Evolutionary conservation across 1,284 basidiomycete species (phyloP).

Genomic region (Thelephora terrestris): DNA sequence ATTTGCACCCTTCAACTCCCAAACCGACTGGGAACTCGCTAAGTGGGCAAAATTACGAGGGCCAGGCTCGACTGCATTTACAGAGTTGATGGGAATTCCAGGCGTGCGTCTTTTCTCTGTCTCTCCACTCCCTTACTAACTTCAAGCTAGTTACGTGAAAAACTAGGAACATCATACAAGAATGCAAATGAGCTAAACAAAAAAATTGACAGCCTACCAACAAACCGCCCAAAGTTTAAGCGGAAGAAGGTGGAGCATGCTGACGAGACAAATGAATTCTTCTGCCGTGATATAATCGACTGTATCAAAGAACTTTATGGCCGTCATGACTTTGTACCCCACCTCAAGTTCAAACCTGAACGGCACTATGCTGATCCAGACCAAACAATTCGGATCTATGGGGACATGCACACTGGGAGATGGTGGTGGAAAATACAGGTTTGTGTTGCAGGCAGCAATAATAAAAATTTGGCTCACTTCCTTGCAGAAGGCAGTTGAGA

Average conservation of each 20-base stretch:
- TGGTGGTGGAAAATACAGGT: slow-evolving; percentile 33
- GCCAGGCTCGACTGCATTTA: slow-evolving; percentile 13
- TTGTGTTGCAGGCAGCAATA: too few relatives aligned
- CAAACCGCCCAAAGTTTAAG: background rate
- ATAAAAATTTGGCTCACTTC: background rate
- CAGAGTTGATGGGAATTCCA: slow-evolving; percentile 12
- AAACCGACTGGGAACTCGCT: slow-evolving; percentile 15
- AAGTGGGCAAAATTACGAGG: slow-evolving; percentile 14
- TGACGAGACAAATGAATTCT: background rate
- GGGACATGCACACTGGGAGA: slow-evolving; percentile 26
- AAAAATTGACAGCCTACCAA: background rate
- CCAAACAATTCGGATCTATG: slow-evolving; percentile 15
- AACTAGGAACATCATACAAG: too few relatives aligned
- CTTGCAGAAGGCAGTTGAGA: background rate
- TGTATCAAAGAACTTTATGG: slow-evolving; percentile 6
- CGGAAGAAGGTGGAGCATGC: background rate
- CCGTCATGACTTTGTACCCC: too few relatives aligned
- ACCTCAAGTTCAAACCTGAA: slow-evolving; percentile 22
- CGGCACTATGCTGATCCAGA: slow-evolving; percentile 20
- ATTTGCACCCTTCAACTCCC: slow-evolving; percentile 13
- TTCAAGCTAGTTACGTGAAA: background rate
- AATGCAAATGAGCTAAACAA: background rate
- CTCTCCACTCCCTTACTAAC: background rate
- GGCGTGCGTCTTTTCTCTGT: slow-evolving; percentile 9
- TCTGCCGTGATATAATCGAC: background rate